A percentile compares a stretch with the other conserved stretches of the same genome.
Conservation (phyloP, 139 green algal species). For the Nannochloris sp. region DNA sequence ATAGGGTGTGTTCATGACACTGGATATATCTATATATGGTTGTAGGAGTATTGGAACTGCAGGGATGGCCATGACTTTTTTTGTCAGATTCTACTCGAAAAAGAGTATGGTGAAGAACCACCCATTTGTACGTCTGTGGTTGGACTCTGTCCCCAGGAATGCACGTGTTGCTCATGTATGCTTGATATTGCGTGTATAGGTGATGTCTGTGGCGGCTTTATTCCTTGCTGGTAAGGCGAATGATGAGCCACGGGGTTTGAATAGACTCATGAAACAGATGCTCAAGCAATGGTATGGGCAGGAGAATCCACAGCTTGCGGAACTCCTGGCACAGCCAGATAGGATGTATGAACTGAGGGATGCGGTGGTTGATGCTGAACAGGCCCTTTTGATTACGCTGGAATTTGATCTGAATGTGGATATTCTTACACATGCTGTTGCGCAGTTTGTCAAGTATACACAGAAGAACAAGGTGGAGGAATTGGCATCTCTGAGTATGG, state of each 20-base stretch:
- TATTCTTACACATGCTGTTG: background rate
- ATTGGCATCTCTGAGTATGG: background rate
- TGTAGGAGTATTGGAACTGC: constrained; percentile 10
- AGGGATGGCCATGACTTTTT: constrained; percentile 24
- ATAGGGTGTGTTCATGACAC: background rate
- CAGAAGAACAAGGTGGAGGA: background rate
- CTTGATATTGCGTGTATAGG: background rate
- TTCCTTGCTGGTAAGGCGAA: constrained; percentile 29
- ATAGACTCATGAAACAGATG: constrained; percentile 11
- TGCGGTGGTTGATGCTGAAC: constrained; percentile 25
- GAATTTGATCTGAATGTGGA: constrained; percentile 39
- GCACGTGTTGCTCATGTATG: background rate
- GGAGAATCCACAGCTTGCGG: constrained; percentile 15
- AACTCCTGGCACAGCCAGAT: background rate
- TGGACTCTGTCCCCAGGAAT: background rate
- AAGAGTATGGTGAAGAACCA: constrained; percentile 31
- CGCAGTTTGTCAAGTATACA: background rate
- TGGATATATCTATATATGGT: background rate
- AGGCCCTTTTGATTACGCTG: constrained; percentile 23
- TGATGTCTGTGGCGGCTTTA: constrained; percentile 17
- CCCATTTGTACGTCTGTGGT: constrained; percentile 19
- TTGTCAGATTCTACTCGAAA: constrained; percentile 22
- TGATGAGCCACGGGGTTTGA: constrained; percentile 4
- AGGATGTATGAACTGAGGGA: background rate
- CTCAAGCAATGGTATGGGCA: constrained; percentile 24